Evolutionary conservation across 257 asterid species (phyloP), one percentile per base, ranked within the genome.

Genomic region (Marsdenia floribunda): DNA sequence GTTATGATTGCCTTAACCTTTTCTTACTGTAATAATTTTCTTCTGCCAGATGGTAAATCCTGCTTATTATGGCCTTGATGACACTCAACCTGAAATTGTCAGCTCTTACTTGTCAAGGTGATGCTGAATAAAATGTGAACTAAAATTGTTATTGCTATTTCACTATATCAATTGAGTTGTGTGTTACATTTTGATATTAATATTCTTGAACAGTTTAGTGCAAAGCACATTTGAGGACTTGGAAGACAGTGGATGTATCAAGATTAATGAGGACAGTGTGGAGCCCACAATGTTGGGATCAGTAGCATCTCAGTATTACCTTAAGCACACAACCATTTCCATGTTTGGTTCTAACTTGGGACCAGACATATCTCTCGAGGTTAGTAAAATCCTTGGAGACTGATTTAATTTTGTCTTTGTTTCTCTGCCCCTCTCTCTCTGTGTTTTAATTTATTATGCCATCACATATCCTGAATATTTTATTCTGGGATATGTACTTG

Each of bases 241-340:
- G 86, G 99, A 92, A 86, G 99, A 92, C 83, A 79, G 94, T 82
- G 99, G 97, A 76, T 92, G 97, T 89, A 83, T 94, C 76, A 90
- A 89, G 86, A 88, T 94, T 76, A 85, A 84, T 70, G 97, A 87
- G 67, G 92, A 90, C 78, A 85, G 76, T 81, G 98, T 94, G 78
- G 97, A 91, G 86, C 89, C 98, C n/a, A 84, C 78, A 86, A 94
- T 94, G 91, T 86, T 94, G 93, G 98, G 98, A 76, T 87, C 97
- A 74, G 86, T 90, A 67, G 96, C 98, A 71, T 90, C 98, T 76
- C 97, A 90, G 78, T 93, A 93, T 86, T 94, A 94, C 84, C 90
- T 94, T 47, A 92, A 88, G 78, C 90, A 91, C 89, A 91, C 96
- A 64, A 94, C 98, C 61, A 88, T 92, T 50, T 94, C 99, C 5